Percentiles rank a stretch among this genome's conserved stretches.
Conservation (phyloP, 176 grass and related monocot genomes). For the Coix lacrymajobi region DNA sequence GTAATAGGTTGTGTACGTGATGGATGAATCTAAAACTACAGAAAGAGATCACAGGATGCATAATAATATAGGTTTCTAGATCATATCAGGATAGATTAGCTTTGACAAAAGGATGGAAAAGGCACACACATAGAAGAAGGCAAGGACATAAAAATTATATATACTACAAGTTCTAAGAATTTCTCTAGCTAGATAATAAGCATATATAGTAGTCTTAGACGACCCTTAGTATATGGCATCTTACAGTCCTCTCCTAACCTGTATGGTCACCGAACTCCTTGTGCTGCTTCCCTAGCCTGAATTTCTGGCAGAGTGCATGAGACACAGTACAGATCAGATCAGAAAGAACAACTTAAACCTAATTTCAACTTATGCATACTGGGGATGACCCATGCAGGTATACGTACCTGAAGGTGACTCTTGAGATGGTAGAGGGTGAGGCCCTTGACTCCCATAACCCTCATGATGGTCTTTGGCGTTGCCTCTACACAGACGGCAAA, state of each 20-base stretch:
- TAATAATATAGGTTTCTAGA: neutral
- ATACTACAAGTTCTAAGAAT: neutral
- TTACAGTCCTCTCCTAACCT: slow-evolving; percentile 72
- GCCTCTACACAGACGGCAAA: slow-evolving; percentile 52
- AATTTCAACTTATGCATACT: neutral
- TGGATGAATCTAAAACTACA: slow-evolving; percentile 3
- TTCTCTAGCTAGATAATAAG: neutral
- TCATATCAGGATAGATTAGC: neutral
- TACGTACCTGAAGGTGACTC: slow-evolving; percentile 89
- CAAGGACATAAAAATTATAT: neutral
- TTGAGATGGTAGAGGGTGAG: slow-evolving; percentile 97
- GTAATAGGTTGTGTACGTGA: neutral
- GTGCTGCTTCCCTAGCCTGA: slow-evolving; percentile 93
- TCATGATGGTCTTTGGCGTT: slow-evolving; percentile 98
- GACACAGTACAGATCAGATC: slow-evolving; percentile 1
- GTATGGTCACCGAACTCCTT: slow-evolving; percentile 88
- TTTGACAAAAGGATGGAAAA: neutral
- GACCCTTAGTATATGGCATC: neutral
- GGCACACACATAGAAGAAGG: neutral
- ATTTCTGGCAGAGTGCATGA: slow-evolving; percentile 60
- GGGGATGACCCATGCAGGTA: neutral
- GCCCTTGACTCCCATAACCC: slow-evolving; percentile 97
- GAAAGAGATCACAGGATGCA: neutral
- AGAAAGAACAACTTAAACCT: slow-evolving; percentile 12
- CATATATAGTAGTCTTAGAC: neutral